Base-by-base conservation (phyloP, 257 asterid species). In the Fraxinus anomala region DNA sequence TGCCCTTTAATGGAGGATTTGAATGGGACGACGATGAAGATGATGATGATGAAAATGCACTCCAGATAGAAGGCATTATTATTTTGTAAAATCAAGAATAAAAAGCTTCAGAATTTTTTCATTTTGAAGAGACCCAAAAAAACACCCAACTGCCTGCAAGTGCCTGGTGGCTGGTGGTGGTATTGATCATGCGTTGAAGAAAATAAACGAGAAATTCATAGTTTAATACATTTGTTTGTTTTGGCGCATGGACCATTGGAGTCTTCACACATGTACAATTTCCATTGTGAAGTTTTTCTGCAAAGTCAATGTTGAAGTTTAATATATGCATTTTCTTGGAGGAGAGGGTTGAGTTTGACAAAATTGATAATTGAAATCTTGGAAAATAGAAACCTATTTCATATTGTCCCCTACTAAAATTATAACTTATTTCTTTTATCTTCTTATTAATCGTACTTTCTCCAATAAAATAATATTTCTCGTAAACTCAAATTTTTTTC, bases 21-120 rank as follows among this genome's bases (percentile, higher is more conserved):
- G 77, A 70, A 13, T 81, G 75, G 13, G 90, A 72, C 5, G 90
- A 69, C 1, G 86, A 70, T 3, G 85, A 21, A 2, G 80, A 28
- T 1, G 89, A 80, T 34, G 87, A 83, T 63, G 86, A 75, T n/a
- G 91, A 84, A 75, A 88, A 83, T 68, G 89, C 80, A 82, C 83
- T 80, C 93, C 92, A 90, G 6, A 83, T 10, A 63, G 82, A 73
- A 77, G 94, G 90, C 97, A 89, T 90, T 9, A 34, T 90, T 19
- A 21, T 65, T 76, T 3, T n/a, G 42, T 42, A 24, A 11, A 61
- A 39, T 9, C 6, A n/a, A 19, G 5, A 9, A 3, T 19, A 13
- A 17, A 67, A 66, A 13, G 13, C 70, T 44, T 36, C 66, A 75
- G 13, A 78, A 3, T 23, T 69, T 76, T 7, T 24, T 0, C 63